Evolutionary conservation across 306 rosid genomes (phyloP), one percentile per base, ranked within the genome.

Genomic region (Datisca glomerata): DNA sequence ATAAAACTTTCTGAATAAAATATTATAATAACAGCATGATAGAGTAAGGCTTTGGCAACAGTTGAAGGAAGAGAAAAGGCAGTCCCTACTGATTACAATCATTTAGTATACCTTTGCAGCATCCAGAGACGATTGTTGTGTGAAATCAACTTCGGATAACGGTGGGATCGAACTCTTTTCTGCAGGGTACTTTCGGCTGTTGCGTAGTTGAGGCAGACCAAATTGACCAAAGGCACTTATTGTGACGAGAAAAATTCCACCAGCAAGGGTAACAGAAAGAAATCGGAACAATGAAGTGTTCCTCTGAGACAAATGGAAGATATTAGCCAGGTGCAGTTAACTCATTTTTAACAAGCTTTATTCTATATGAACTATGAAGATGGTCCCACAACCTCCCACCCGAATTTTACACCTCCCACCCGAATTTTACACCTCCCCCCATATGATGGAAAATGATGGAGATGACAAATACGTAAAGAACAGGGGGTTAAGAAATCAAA

Each of bases 201-300:
- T 72, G 51, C 20, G 13, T 13, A 71, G 57, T 36, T 31, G 64
- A 43, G 89, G 75, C 35, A 74, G 55, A 66, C 55, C 47, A 36
- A 71, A 52, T 63, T 65, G 89, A 51, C 79, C 64, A 18, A 87
- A 38, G 50, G 75, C 85, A 65, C 70, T 60, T 49, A 83, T 48
- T 43, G 78, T 61, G n/a, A 67, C 60, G 27, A 87, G 75, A 63
- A 83, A 72, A 74, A 79, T 47, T 47, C 89, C 97, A 60, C 69
- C 74, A 40, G 75, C 85, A 63, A 79, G 55, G 49, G 66, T 41
- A 45, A 65, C 66, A 39, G 93, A 72, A 32, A 83, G 37, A 42
- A 72, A 51, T 60, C 64, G 74, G 40, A 59, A 59, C 19, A 75
- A 58, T 12, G 63, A 34, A 40, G 72, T 73, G 49, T 55, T 69